Conservation (phyloP, 2,329 filamentous ascomycete species). For the Botryotinia calthae region DNA sequence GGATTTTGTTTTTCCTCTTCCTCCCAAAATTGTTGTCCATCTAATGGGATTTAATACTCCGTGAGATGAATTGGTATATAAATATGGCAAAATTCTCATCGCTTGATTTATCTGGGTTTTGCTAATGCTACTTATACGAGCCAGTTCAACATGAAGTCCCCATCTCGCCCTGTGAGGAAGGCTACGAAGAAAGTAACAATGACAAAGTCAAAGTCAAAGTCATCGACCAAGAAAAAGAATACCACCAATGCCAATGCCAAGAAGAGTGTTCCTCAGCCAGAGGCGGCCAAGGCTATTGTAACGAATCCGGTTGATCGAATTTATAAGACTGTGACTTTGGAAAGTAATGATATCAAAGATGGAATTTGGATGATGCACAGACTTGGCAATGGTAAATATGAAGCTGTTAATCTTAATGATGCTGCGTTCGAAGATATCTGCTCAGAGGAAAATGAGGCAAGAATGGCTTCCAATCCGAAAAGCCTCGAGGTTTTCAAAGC, state of each 20-base stretch:
- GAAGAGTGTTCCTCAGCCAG: background rate
- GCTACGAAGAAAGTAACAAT: background rate
- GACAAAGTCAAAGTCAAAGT: background rate
- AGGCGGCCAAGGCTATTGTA: background rate
- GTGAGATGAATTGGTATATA: background rate
- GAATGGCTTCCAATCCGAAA: conserved; percentile 19
- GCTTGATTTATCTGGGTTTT: background rate
- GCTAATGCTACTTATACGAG: background rate
- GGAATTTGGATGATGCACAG: conserved; percentile 27
- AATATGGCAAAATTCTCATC: background rate
- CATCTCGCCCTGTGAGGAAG: background rate
- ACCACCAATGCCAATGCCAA: background rate
- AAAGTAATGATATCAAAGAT: conserved; percentile 23
- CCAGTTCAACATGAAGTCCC: conserved; percentile 1
- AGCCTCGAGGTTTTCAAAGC: conserved; percentile 18
- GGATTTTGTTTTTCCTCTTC: background rate
- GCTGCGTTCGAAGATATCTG: conserved; percentile 19
- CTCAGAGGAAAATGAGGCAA: conserved; percentile 24
- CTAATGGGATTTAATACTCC: background rate
- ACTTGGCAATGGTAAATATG: conserved; percentile 25
- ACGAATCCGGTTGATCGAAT: conserved; percentile 16
- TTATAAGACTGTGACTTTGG: conserved; percentile 23
- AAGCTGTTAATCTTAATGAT: conserved; percentile 25
- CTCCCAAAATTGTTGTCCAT: background rate
- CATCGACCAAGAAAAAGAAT: background rate